These are phyloP conservation scores for Aspergillus ochraceus DNA, from an alignment of 2,329 filamentous ascomycete genomes.

Conservation along the genomic window DNA sequence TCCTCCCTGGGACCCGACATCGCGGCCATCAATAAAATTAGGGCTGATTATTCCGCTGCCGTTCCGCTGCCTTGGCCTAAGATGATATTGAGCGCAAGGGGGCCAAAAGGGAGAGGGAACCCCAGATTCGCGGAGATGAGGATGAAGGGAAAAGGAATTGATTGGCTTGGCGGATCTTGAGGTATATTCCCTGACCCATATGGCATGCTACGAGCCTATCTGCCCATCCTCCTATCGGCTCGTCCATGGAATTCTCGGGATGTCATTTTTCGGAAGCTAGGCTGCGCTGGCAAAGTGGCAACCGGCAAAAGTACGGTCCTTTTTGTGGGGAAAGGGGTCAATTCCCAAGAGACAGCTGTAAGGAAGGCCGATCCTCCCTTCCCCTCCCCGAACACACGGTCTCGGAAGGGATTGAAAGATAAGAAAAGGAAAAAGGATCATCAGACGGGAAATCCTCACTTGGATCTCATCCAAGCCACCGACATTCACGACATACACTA, in stretches of 20 bases:
- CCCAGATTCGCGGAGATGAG: not conserved
- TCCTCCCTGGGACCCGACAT: not conserved
- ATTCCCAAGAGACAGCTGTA: not conserved
- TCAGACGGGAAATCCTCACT: not conserved
- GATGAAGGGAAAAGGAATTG: not conserved
- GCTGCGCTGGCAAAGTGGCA: not conserved
- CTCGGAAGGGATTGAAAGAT: not conserved
- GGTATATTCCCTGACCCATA: conserved; percentile 4
- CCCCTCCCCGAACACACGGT: not conserved
- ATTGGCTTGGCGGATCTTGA: not conserved
- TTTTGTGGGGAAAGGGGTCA: not conserved
- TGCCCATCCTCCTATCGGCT: conserved; percentile 2
- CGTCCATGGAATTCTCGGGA: conserved; percentile 3
- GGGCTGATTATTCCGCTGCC: not conserved
- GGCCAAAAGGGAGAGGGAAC: not conserved
- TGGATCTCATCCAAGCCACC: conserved; percentile 1
- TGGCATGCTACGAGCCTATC: conserved; percentile 11
- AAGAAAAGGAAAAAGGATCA: not conserved
- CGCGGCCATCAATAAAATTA: not conserved
- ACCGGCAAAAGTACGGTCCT: conserved; percentile 10
- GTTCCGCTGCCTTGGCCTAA: not conserved
- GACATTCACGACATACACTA: conserved; percentile 1
- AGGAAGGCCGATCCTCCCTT: not conserved
- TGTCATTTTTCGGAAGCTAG: conserved; percentile 16
- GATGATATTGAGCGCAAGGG: not conserved